These are phyloP conservation scores for Marasmius fiardii DNA, from an alignment of 1,284 basidiomycete species.

Conservation along the genomic window DNA sequence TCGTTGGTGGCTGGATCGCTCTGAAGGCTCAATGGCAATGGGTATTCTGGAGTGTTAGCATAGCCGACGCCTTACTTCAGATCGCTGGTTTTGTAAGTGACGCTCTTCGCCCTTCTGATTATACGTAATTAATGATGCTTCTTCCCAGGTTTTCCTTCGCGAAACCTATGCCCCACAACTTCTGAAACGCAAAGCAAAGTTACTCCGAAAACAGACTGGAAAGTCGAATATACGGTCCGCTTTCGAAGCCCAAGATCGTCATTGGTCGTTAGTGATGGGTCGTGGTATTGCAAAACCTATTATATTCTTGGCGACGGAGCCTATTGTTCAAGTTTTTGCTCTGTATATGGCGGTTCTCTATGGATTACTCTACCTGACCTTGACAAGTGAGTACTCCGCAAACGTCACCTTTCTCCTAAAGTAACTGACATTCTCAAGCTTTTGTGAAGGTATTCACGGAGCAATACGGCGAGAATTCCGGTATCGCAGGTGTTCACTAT, in stretches of 20 bases:
- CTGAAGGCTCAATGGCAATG: conserved; percentile 25
- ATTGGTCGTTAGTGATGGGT: conserved; percentile 24
- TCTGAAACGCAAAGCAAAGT: conserved; percentile 23
- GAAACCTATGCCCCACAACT: conserved; percentile 30
- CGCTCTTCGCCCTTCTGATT: background rate
- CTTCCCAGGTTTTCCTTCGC: conserved; percentile 23
- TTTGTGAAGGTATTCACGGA: conserved; percentile 34
- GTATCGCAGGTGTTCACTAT: conserved; percentile 42
- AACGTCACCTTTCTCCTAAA: background rate
- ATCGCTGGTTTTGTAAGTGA: conserved; percentile 26
- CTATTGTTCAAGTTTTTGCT: conserved; percentile 35
- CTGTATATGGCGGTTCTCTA: conserved; percentile 38
- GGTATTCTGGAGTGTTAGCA: conserved; percentile 30
- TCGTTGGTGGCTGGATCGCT: conserved; percentile 29
- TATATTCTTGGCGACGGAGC: conserved; percentile 32
- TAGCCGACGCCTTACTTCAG: conserved; percentile 27
- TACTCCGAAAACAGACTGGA: conserved; percentile 21
- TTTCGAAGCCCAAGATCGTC: conserved; percentile 23
- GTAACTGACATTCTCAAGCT: conserved; percentile 14
- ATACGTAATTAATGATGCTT: conserved; percentile 5
- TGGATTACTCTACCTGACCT: conserved; percentile 38
- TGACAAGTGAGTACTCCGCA: conserved; percentile 25
- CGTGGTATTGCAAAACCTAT: conserved; percentile 32
- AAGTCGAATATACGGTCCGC: conserved; percentile 18
- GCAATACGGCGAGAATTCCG: conserved; percentile 32